Evolutionary conservation across 176 grass and related monocot genomes (phyloP), one percentile per base, ranked within the genome.

Genomic region (Elaeis guineensis): DNA sequence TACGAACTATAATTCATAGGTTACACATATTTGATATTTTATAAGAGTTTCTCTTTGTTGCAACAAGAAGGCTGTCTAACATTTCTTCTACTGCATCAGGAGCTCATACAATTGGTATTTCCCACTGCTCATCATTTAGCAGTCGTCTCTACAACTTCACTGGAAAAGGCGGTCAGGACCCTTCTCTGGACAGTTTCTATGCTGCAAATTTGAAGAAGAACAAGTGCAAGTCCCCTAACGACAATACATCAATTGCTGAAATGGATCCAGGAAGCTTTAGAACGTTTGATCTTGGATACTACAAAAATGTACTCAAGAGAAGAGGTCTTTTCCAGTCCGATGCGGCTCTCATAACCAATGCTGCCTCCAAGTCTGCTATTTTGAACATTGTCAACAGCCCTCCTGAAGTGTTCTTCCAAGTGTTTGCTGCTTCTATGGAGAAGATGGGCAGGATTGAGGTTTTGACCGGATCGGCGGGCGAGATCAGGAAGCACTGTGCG

Each of bases 181-280:
- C 84, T 30, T 77, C 84, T 5, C 60, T 98, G 29, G 84, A 98
- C 52, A 4, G 32, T 15, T 12, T 5, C 21, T 92, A 98, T 52
- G 93, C 93, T 1, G 64, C 54, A 17, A 89, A 89, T 73, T 69
- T 97, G 0, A 81, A 83, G 17, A 72, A 72, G 67, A 70, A 3
- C 35, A 44, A 86, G 66, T 89, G 93, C 79, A 54, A 15, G 55
- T 58, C 35, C 2, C 21, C 72, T 16, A 49, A 53, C 11, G 87
- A 92, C 73, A 83, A 98, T 49, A 80, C 78, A 8, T 83, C 87
- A 5, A 57, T 98, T 35, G 76, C 73, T 7, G 87, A 98, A 75
- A 98, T 98, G 93, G 93, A 98, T 66, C 87, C 87, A 0, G 81
- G 87, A 4, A 92, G 87, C 67, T 89, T 89, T 73, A 55, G 66